These are phyloP conservation scores for Pleurotus ostreatus DNA, from an alignment of 768 basidiomycete species.

Conservation along the genomic window DNA sequence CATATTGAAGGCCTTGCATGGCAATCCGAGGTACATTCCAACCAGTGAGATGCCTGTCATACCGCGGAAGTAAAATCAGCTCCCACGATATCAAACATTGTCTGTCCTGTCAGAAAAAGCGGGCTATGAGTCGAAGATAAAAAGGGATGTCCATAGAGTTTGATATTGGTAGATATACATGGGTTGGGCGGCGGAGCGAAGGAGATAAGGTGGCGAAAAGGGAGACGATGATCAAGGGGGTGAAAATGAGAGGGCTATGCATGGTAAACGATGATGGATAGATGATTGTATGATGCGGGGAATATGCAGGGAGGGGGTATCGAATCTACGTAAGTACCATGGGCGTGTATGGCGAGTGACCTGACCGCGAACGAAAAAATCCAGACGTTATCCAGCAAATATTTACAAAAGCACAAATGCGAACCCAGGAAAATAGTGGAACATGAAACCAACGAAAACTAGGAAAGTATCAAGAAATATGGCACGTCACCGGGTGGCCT, in stretches of 20 bases:
- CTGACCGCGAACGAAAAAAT: neutral
- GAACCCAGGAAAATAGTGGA: neutral
- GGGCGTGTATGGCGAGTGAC: neutral
- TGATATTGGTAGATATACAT: too few relatives aligned
- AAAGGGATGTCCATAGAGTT: too few relatives aligned
- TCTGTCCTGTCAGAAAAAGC: too few relatives aligned
- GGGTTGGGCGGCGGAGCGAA: too few relatives aligned
- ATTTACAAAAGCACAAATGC: neutral
- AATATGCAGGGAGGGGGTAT: slow-evolving; percentile 1
- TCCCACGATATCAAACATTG: too few relatives aligned
- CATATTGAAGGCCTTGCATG: too few relatives aligned
- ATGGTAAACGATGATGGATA: neutral
- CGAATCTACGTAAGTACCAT: neutral
- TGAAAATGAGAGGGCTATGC: neutral
- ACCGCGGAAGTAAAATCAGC: too few relatives aligned
- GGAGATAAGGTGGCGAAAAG: too few relatives aligned
- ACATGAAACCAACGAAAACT: neutral
- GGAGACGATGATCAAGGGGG: neutral
- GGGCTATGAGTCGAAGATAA: too few relatives aligned
- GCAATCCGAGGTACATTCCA: too few relatives aligned
- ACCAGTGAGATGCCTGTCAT: too few relatives aligned
- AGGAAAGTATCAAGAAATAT: neutral
- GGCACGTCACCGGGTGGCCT: neutral
- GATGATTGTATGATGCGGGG: neutral
- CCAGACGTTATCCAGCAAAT: neutral